Base-by-base conservation (phyloP, 108 stramenopile species). In the Cylindrotheca fusiformis region DNA sequence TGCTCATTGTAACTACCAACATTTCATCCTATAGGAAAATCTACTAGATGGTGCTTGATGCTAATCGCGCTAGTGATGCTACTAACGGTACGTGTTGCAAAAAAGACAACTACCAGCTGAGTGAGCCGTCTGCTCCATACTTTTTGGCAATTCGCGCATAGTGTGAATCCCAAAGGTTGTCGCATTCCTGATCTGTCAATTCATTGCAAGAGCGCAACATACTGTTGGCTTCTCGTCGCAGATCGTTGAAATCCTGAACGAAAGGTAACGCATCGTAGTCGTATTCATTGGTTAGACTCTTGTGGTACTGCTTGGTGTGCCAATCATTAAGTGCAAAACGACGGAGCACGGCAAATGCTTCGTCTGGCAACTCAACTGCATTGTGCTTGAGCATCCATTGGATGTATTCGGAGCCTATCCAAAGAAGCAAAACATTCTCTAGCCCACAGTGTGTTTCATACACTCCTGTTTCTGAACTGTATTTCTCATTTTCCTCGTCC, bases 361-460 rank as follows among this genome's bases (percentile, higher is more conserved):
- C 81, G 23, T 70, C 60, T 0, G 85, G 85, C 4, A 86, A 52
- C 10, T n/a, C 26, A 26, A 67, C 53, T 27, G 47, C 31, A 58
- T 86, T 86, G 51, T 86, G 77, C 48, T 65, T 67, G 31, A 86
- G 57, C 55, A 86, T 75, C 33, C 67, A 47, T 32, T 83, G 76
- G 58, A 82, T 70, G 67, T 81, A 86, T 58, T 86, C 85, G 10
- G 58, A 55, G 21, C 82, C 76, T 23, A 79, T 72, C 85, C 85
- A 86, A 25, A 55, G 67, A 32, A 86, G 49, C 0, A 53, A 22
- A 10, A 78, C 81, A 41, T 41, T 77, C 10, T 73, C 75, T 8
- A 86, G 51, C 20, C 85, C 85, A 62, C 76, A 69, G 33, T 79
- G 52, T 18, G 51, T n/a, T n/a, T n/a, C n/a, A n/a, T n/a, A n/a